Evolutionary conservation across 129 eudicot genomes (phyloP).

Genomic region (Flaveria ramosissima): DNA sequence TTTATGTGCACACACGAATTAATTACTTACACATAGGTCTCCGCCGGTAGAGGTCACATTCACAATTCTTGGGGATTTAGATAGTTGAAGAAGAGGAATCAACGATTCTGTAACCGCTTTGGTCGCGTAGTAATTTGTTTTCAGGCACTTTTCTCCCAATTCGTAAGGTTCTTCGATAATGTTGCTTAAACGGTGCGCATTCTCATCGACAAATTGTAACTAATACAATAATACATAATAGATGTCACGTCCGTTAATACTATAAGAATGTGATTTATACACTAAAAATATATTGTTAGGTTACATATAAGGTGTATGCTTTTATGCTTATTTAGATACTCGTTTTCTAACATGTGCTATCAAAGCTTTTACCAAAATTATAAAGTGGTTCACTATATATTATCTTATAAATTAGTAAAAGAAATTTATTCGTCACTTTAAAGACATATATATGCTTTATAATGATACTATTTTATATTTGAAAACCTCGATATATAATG

Average conservation of each 20-base stretch:
- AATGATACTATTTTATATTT: no score
- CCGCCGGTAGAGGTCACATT: not conserved
- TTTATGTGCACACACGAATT: not conserved
- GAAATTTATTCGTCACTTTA: no score
- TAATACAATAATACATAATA: not conserved
- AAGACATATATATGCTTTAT: no score
- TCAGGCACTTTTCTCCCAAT: conserved; percentile 15
- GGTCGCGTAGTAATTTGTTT: conserved; percentile 7
- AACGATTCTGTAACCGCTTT: conserved; percentile 1
- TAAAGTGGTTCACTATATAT: no score
- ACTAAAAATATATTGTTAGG: not conserved
- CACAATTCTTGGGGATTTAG: conserved; percentile 26
- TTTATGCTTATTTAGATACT: not conserved
- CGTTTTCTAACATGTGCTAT: no score
- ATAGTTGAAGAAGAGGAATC: conserved; percentile 17
- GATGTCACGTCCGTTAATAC: not conserved
- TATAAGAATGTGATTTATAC: not conserved
- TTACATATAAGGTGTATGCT: not conserved
- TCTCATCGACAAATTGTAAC: conserved; percentile 9
- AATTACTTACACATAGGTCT: conserved; percentile 16
- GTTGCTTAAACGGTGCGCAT: not conserved
- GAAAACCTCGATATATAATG: no score
- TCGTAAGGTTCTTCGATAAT: conserved; percentile 18
- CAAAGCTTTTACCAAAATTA: no score
- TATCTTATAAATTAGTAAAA: no score